phyloP scores from a whole-genome alignment of 2,329 filamentous ascomycete species.

The Fusarium sp. region DNA sequence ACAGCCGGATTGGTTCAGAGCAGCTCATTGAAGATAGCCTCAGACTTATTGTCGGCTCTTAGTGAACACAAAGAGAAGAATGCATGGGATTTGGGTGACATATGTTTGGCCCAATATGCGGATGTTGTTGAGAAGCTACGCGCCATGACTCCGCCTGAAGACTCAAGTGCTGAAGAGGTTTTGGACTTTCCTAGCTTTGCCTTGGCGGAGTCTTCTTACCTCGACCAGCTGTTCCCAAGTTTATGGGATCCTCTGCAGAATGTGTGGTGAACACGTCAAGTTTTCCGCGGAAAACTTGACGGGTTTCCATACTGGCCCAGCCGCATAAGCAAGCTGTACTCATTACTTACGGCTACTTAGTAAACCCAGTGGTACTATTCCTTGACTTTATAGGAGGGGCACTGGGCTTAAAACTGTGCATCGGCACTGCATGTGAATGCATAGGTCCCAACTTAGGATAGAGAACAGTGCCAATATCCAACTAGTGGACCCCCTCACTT shows the following conservation, averaged over 20 bases:
- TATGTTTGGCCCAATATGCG: conserved; percentile 57
- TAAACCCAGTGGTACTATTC: not conserved
- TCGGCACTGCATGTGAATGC: not conserved
- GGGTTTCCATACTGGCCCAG: not conserved
- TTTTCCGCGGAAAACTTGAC: conserved; percentile 5
- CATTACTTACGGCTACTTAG: not conserved
- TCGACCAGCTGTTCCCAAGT: conserved; percentile 48
- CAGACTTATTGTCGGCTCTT: conserved; percentile 51
- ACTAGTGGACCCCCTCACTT: not conserved
- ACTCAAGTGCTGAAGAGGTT: conserved; percentile 19
- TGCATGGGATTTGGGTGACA: conserved; percentile 60
- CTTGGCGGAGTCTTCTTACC: conserved; percentile 45
- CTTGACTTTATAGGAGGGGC: not conserved
- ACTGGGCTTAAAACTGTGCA: not conserved
- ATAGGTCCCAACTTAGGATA: not conserved
- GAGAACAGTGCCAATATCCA: not conserved
- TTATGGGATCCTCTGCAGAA: conserved; percentile 50
- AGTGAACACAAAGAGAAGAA: conserved; percentile 49
- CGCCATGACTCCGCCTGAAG: conserved; percentile 39
- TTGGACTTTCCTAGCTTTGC: conserved; percentile 41
- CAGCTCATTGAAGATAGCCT: conserved; percentile 53
- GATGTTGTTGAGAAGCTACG: conserved; percentile 57
- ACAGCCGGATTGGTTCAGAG: conserved; percentile 47
- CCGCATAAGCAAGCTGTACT: not conserved
- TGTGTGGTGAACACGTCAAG: conserved; percentile 35